Base-by-base conservation (phyloP, 108 stramenopile genomes). In the Phaeodactylum tricornutum region DNA sequence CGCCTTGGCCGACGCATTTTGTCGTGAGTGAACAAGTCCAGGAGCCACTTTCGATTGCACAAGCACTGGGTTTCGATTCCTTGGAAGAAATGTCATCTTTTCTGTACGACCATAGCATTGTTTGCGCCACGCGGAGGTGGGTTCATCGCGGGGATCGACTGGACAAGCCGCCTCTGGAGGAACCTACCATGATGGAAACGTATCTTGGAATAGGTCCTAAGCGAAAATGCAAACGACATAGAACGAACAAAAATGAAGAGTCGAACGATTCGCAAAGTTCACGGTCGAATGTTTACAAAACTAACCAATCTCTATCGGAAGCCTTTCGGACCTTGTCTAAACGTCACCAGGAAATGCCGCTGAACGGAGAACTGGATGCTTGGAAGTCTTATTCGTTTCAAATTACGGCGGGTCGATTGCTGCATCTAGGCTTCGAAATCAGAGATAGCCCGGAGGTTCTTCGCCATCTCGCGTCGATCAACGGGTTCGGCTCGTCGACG, bases 391-490 rank as follows among this genome's bases (percentile, higher is more conserved):
- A 55, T 43, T 30, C 22, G 11, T 55, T 55, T 25, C 19, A 55
- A 16, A 17, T 30, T 2, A 43, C 38, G 16, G 53, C 53, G 22
- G 42, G 53, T n/a, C n/a, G 73, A 15, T n/a, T 79, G 2, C 26
- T 35, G n/a, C 29, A 64, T 32, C 43, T 79, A 8, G 67, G 64
- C 25, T 72, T 74, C 55, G 78, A 79, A 46, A 43, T 79, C 12
- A 49, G 26, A 27, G 21, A 34, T 14, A 54, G 63, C 26, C 23
- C 47, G 9, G 43, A 58, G 6, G 52, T 34, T 17, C 43, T 71
- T 32, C 11, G 24, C 15, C 31, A 35, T 21, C 36, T 69, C 23
- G n/a, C 22, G 5, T 21, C 30, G 22, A 57, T 72, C 25, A 44
- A 32, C 29, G 78, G 78, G 0, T 57, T 75, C 46, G 73, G 73